Conservation (phyloP, 208 protist species). For the Giardia muris region DNA sequence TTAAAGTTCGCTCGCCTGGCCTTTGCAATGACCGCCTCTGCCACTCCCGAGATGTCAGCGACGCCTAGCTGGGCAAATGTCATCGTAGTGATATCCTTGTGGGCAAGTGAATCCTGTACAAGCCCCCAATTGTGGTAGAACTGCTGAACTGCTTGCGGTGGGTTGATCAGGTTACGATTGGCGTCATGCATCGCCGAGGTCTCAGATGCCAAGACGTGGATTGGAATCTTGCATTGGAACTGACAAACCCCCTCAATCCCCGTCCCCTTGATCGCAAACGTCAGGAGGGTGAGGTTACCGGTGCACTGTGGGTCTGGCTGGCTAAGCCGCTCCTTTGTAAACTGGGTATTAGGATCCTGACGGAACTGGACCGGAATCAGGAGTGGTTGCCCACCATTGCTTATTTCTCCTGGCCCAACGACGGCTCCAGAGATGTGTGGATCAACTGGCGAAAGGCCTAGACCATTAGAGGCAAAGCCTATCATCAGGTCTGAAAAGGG, state of each 20-base stretch:
- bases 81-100: not conserved
- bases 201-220: not conserved
- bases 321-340: not conserved
- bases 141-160: not conserved
- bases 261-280: not conserved
- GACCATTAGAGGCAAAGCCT: not conserved
- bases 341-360: not conserved
- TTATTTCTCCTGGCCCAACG: not conserved
- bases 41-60: not conserved
- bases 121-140: not conserved
- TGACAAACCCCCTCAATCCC: not conserved
- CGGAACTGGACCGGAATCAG: not conserved
- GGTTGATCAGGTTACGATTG: not conserved
- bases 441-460: not conserved
- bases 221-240: conserved; percentile 1
- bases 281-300: not conserved
- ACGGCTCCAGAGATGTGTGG: not conserved
- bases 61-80: not conserved
- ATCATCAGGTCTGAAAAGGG: not conserved
- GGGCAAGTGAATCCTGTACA: not conserved
- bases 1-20: not conserved
- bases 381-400: not conserved
- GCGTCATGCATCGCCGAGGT: not conserved
- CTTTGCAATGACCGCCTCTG: not conserved
- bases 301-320: not conserved